A percentile compares a stretch with the other conserved stretches of the same genome.
phyloP scores from a whole-genome alignment of 331 rosid species.

The Cucumis variabilis region DNA sequence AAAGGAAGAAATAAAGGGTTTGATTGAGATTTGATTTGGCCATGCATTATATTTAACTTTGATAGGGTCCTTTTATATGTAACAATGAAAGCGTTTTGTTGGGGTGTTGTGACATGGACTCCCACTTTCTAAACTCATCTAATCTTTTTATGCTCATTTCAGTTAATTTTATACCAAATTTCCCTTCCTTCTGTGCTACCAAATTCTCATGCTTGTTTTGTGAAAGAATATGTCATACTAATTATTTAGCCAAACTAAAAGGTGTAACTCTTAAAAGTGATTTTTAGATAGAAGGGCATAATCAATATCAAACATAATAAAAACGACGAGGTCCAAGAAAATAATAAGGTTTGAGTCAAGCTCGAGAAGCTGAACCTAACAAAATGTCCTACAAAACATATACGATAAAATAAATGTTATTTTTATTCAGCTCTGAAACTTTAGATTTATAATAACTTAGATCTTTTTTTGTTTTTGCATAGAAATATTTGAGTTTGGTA shows the following conservation, averaged over 20 bases:
- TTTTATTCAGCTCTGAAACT: too few relatives aligned
- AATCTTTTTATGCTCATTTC: background rate
- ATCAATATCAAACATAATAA: background rate
- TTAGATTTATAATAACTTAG: too few relatives aligned
- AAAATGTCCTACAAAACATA: background rate
- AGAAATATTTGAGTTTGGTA: background rate
- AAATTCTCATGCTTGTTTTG: background rate
- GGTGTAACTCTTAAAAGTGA: too few relatives aligned
- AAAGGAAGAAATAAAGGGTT: background rate
- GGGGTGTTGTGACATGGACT: constrained; percentile 1
- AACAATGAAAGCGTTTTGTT: background rate
- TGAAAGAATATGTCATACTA: too few relatives aligned
- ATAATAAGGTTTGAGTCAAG: too few relatives aligned
- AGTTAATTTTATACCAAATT: background rate
- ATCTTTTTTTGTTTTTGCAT: too few relatives aligned
- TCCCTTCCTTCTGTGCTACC: background rate
- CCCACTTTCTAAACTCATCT: constrained; percentile 19
- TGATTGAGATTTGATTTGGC: constrained; percentile 32
- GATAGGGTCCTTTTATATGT: constrained; percentile 18
- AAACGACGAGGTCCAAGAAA: too few relatives aligned
- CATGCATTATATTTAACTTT: constrained; percentile 18
- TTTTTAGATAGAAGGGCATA: too few relatives aligned
- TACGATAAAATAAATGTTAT: too few relatives aligned
- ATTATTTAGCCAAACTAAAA: too few relatives aligned
- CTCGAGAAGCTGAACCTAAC: too few relatives aligned